Conservation (phyloP, 768 basidiomycete genomes). For the Dacryopinax primogenitus region DNA sequence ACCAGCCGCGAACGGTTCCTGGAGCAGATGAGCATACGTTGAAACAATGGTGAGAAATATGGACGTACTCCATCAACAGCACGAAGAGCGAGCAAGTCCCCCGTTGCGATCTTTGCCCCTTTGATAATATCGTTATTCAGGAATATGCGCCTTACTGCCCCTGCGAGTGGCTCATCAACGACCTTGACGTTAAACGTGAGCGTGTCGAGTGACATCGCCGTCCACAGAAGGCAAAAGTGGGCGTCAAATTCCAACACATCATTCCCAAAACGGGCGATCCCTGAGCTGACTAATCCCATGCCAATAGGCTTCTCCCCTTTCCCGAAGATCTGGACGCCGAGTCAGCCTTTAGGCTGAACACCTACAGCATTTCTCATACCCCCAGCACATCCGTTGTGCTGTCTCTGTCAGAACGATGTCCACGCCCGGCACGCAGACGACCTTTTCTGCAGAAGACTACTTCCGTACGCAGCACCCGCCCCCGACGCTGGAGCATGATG, state of each 20-base stretch:
- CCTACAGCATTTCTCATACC: neutral
- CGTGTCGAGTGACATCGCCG: neutral
- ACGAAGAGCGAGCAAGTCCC: neutral
- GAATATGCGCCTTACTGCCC: neutral
- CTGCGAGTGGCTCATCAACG: neutral
- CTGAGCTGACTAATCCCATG: neutral
- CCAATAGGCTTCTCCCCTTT: neutral
- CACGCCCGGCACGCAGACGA: neutral
- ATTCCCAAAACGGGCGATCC: too few relatives aligned
- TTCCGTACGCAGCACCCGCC: slow-evolving; percentile 82
- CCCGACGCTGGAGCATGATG: slow-evolving; percentile 51
- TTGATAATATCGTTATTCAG: neutral
- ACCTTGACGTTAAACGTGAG: neutral
- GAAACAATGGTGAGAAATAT: neutral
- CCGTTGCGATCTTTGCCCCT: neutral
- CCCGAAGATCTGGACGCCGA: neutral
- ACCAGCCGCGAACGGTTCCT: slow-evolving; percentile 1
- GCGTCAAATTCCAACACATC: neutral
- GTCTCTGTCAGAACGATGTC: neutral
- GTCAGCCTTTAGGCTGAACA: neutral
- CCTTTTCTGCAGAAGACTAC: slow-evolving; percentile 78
- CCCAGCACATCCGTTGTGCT: neutral
- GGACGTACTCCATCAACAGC: neutral
- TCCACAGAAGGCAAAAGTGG: neutral
- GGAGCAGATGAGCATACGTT: neutral